Percentiles rank a stretch among this genome's conserved stretches.
These are phyloP conservation scores for Poteriospumella lacustris DNA, from an alignment of 108 stramenopile genomes.

Conservation along the genomic window DNA sequence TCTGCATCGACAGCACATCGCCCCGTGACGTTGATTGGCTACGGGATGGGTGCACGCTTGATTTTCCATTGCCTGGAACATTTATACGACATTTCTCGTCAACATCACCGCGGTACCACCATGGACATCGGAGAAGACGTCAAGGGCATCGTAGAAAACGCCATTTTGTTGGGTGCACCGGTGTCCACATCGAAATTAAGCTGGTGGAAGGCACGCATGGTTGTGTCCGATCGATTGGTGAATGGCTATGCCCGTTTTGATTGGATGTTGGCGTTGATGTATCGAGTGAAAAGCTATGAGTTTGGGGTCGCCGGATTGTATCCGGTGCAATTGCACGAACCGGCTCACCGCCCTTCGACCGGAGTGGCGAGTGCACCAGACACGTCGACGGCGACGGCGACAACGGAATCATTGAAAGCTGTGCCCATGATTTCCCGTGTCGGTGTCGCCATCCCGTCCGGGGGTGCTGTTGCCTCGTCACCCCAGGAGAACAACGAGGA, in stretches of 20 bases:
- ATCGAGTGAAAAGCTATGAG: conserved; percentile 50
- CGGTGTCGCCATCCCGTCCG: neutral
- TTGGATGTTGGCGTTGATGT: conserved; percentile 78
- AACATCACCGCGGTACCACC: neutral
- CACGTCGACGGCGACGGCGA: too few species aligned
- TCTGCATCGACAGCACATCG: conserved; percentile 30
- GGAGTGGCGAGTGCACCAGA: too few species aligned
- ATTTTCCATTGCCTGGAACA: conserved; percentile 86
- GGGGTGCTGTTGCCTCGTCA: neutral
- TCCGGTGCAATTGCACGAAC: neutral
- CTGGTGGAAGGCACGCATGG: conserved; percentile 71
- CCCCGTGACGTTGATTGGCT: conserved; percentile 86
- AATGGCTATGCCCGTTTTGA: conserved; percentile 84
- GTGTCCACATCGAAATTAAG: neutral
- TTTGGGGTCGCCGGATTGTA: neutral
- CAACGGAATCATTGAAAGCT: too few species aligned
- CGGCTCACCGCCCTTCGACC: neutral
- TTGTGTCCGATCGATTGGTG: conserved; percentile 82
- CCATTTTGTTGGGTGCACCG: conserved; percentile 51
- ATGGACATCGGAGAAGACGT: too few species aligned
- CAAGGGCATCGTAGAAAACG: conserved; percentile 83
- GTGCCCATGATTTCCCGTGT: too few species aligned
- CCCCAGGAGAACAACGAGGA: neutral
- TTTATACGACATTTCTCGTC: conserved; percentile 55
- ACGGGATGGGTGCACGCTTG: conserved; percentile 84